phyloP scores from a whole-genome alignment of 1,284 basidiomycete genomes.

The Austroboletus niveus region DNA sequence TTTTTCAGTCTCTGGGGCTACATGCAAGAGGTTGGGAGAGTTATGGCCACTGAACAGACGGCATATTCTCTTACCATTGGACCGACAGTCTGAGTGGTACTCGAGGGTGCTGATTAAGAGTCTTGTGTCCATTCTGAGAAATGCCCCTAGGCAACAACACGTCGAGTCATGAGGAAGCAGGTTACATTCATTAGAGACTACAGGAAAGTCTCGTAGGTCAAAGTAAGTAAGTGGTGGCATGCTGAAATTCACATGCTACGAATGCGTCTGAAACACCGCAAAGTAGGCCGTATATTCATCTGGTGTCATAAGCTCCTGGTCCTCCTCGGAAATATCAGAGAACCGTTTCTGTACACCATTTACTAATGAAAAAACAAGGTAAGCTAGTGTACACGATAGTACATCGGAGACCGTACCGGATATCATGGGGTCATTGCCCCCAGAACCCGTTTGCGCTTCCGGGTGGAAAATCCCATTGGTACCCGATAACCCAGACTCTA shows the following conservation, averaged over 20 bases:
- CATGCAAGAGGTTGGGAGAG: neutral
- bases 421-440: constrained; percentile 47
- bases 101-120: constrained; percentile 18
- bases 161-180: constrained; percentile 1
- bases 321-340: constrained; percentile 77
- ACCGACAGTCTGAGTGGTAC: neutral
- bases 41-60: neutral
- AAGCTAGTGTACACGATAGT: neutral
- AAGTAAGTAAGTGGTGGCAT: constrained; percentile 5
- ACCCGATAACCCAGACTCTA: constrained; percentile 28
- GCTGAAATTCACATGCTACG: constrained; percentile 13
- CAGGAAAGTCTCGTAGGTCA: constrained; percentile 5
- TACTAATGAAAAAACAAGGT: constrained; percentile 41
- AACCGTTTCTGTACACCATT: constrained; percentile 66
- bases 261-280: constrained; percentile 52
- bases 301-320: constrained; percentile 80
- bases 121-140: constrained; percentile 10
- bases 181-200: constrained; percentile 19
- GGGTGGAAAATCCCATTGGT: constrained; percentile 1
- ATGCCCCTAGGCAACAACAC: constrained; percentile 7
- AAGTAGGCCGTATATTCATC: constrained; percentile 82
- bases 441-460: neutral
- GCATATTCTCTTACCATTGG: constrained; percentile 19
- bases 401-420: constrained; percentile 48
- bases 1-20: constrained; percentile 34